Percentiles rank a stretch among this genome's conserved stretches.
Evolutionary conservation across 208 protist genomes (phyloP).

Genomic region (Leishmania tarentolae): DNA sequence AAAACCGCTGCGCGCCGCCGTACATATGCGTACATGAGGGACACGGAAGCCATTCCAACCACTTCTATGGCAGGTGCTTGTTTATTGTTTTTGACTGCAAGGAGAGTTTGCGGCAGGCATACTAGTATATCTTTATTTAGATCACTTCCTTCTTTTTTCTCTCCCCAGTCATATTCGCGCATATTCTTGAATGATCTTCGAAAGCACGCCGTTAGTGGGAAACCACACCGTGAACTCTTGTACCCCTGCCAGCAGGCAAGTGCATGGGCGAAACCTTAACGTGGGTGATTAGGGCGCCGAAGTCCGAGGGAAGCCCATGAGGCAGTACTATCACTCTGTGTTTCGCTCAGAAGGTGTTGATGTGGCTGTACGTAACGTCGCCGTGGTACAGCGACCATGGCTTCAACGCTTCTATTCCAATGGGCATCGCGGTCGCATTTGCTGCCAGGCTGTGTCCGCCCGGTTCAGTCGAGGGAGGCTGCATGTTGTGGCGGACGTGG

Average conservation of each 20-base stretch:
- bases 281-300: not conserved
- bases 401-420: constrained; percentile 31
- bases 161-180: not conserved
- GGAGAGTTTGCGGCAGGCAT: not conserved
- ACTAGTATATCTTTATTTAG: not conserved
- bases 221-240: constrained; percentile 16
- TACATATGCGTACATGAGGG: not conserved
- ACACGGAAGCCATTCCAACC: not conserved
- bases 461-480: constrained; percentile 36
- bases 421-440: constrained; percentile 23
- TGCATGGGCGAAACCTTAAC: not conserved
- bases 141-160: constrained; percentile 12
- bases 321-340: constrained; percentile 31
- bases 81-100: not conserved
- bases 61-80: not conserved
- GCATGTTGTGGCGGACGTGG: constrained; percentile 51
- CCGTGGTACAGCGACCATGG: constrained; percentile 31
- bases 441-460: constrained; percentile 49
- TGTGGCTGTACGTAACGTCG: constrained; percentile 42
- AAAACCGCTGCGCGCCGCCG: not conserved
- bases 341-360: constrained; percentile 42
- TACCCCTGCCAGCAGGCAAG: constrained; percentile 5
- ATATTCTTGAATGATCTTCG: constrained; percentile 24
- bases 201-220: constrained; percentile 27
- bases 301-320: constrained; percentile 13